Evolutionary conservation across 2,329 filamentous ascomycete genomes (phyloP), one percentile per base, ranked within the genome.

Genomic region (Pseudohalonectria lignicola): DNA sequence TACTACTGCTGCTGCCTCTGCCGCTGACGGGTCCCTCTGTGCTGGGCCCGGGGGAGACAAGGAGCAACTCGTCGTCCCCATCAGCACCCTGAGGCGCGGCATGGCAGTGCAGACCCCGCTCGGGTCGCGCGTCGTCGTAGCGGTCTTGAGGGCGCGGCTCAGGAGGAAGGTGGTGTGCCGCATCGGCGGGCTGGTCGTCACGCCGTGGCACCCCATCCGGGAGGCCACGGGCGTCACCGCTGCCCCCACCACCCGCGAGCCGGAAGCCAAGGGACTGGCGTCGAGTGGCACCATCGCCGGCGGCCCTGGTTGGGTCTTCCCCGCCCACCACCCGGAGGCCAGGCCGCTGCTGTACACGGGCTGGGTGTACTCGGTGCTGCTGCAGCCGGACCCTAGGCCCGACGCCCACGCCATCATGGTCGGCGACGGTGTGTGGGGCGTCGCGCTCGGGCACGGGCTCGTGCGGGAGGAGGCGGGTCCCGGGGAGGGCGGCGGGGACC

Each of bases 371-470:
- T 79, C 74, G 0, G 55, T 79, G 1, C 49, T 79, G 15, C 54
- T 80, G 15, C 61, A 74, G 52, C 57, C 56, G 2, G 64, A 69
- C 42, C 34, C 34, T 2, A 53, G 64, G 38, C 32, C 53, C 0
- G 59, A 62, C 7, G 65, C 67, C 0, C 74, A 79, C 46, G 68
- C 71, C 1, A 55, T 79, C 21, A 48, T 52, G 2, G 57, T 74
- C 12, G 29, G 46, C 1, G 54, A 55, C n/a, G 43, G 19, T 2
- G 36, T 60, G 31, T 72, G 69, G 64, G 74, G 67, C 12, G 72
- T 76, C 1, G 73, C 74, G 1, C 55, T 80, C 11, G 76, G 74
- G 1, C 75, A 80, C 47, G 74, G 75, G 0, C 32, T 76, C 16
- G 50, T 55, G 2, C 34, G 32, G 3, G 39, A 42, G 2, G 56